Evolutionary conservation across 2,329 filamentous ascomycete species (phyloP), one percentile per base, ranked within the genome.

Genomic region (Lecanicillium sp.): DNA sequence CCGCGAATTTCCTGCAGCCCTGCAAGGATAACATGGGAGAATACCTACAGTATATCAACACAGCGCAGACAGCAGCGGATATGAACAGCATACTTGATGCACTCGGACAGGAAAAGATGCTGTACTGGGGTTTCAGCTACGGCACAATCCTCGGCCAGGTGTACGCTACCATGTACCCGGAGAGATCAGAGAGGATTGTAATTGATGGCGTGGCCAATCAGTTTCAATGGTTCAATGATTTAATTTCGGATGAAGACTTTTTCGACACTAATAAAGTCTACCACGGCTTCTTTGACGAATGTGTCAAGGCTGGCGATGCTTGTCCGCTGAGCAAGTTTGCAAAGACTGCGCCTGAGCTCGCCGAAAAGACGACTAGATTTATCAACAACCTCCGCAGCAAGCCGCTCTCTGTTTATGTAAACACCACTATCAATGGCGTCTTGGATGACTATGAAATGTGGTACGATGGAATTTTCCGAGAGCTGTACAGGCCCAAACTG

Each of bases 61-160:
- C 69, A 0, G 68, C 67, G 0, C 68, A 71, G 47, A 68, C 66
- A 1, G 69, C 66, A 9, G 65, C 68, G 22, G 69, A 73, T 42
- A 71, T 72, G 66, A 69, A 70, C 44, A 62, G 53, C 11, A 70
- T 72, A 19, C 51, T 72, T 1, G 63, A 70, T 36, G 66, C 54
- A 15, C 33, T 59, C 29, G 59, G 57, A 3, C 46, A 56, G 18
- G 36, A 58, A 32, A 46, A 52, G 2, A 52, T 63, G 49, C 44
- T 53, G 7, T 66, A 63, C 35, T 66, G 62, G 63, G 65, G 66
- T 0, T 56, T 65, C 37, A 65, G 60, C 37, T 69, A 61, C 40
- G 57, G 57, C n/a, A 54, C 51, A 8, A 38, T 55, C 13, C 43
- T 61, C 13, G 59, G 59, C 10, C 41, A 42, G 25, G 55, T 50